Percentiles rank a stretch among this genome's conserved stretches.
Conservation (phyloP, 2,329 filamentous ascomycete species). For the Fusarium luffae region DNA sequence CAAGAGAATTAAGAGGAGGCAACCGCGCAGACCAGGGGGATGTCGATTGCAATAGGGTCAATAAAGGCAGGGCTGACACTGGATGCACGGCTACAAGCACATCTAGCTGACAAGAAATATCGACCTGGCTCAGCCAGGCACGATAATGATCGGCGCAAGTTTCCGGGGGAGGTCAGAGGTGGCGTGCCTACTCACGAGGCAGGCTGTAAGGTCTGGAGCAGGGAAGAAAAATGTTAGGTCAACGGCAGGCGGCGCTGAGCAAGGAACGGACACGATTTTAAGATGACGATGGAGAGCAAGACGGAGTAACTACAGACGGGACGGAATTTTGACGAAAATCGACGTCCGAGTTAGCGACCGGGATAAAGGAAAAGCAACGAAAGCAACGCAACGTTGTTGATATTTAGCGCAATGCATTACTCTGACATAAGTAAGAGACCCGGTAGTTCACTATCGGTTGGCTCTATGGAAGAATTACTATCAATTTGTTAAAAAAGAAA, state of each 20-base stretch:
- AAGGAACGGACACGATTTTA: conserved; percentile 30
- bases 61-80: conserved; percentile 45
- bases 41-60: conserved; percentile 35
- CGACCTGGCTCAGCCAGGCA: conserved; percentile 41
- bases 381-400: not conserved
- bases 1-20: conserved; percentile 26
- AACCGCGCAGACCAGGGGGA: conserved; percentile 26
- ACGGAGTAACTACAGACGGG: conserved; percentile 26
- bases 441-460: conserved; percentile 12
- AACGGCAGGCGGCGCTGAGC: conserved; percentile 22
- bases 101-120: conserved; percentile 40
- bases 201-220: conserved; percentile 31
- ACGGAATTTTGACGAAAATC: conserved; percentile 23
- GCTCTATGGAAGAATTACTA: conserved; percentile 3
- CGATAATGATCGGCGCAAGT: conserved; percentile 46
- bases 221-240: conserved; percentile 24
- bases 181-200: conserved; percentile 39
- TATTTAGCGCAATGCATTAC: conserved; percentile 6
- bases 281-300: conserved; percentile 37
- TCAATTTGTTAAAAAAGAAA: conserved; percentile 29
- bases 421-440: conserved; percentile 5
- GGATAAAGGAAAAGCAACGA: conserved; percentile 30
- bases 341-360: conserved; percentile 14
- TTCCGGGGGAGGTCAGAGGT: conserved; percentile 42
- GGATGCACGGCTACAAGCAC: conserved; percentile 45